A percentile compares a stretch with the other conserved stretches of the same genome.
Evolutionary conservation across 352 stramenopile genomes (phyloP).

Genomic region (Pythium rhizo-oryzae): DNA sequence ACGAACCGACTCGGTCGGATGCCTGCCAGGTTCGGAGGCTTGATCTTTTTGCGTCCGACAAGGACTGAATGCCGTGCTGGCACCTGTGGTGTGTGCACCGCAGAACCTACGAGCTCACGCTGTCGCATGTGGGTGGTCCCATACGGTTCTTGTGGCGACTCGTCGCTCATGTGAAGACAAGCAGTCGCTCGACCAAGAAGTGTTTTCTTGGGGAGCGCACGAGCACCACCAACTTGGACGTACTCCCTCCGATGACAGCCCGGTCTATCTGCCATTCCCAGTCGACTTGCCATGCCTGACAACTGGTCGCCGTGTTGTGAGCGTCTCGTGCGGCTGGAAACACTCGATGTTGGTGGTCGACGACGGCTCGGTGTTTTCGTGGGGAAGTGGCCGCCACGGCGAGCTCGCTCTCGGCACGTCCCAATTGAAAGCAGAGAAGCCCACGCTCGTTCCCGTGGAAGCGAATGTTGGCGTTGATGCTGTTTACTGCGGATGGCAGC

Average conservation of each 20-base stretch:
- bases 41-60: not conserved
- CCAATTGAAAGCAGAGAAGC: constrained; percentile 29
- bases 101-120: constrained; percentile 11
- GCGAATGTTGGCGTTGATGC: constrained; percentile 18
- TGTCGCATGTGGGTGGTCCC: constrained; percentile 76
- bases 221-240: constrained; percentile 51
- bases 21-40: not conserved
- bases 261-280: not conserved
- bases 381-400: constrained; percentile 70
- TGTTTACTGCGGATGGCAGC: constrained; percentile 81
- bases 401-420: constrained; percentile 63
- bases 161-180: not conserved
- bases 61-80: too few species aligned
- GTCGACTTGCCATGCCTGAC: constrained; percentile 19
- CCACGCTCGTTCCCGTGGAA: constrained; percentile 36
- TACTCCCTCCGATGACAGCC: not conserved
- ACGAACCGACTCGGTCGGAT: not conserved
- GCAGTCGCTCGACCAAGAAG: constrained; percentile 19
- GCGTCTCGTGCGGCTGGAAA: constrained; percentile 82
- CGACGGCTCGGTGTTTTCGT: constrained; percentile 56
- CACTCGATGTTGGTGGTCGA: constrained; percentile 65
- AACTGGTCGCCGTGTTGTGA: constrained; percentile 40
- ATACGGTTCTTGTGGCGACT: constrained; percentile 44
- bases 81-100: too few species aligned
- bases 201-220: constrained; percentile 62